Conservation (phyloP, 495 filamentous ascomycete genomes). For the Aspergillus hancockii region DNA sequence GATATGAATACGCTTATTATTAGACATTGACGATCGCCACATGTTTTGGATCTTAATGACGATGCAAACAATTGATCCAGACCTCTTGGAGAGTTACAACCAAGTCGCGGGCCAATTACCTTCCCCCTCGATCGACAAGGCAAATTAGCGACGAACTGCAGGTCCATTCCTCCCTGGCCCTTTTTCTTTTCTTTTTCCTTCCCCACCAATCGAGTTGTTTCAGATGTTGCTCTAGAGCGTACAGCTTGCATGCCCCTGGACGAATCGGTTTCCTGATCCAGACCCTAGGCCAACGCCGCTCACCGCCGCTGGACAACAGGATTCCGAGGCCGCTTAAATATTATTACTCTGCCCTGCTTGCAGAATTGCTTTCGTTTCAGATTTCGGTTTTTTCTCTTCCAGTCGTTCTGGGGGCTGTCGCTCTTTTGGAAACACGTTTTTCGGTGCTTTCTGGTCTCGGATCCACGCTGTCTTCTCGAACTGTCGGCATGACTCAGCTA, state of each 20-base stretch:
- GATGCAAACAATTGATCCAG: slow-evolving; percentile 16
- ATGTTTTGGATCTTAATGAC: slow-evolving; percentile 17
- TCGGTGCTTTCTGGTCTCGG: slow-evolving; percentile 30
- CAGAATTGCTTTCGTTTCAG: slow-evolving; percentile 30
- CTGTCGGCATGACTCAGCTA: slow-evolving; percentile 17
- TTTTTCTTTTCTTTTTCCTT: slow-evolving; percentile 10
- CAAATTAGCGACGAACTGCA: slow-evolving; percentile 14
- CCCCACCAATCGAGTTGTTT: slow-evolving; percentile 27
- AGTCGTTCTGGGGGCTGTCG: slow-evolving; percentile 36
- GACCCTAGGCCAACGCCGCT: slow-evolving; percentile 17
- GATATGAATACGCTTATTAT: slow-evolving; percentile 3
- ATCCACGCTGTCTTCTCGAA: slow-evolving; percentile 37
- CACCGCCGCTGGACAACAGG: slow-evolving; percentile 42
- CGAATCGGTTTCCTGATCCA: slow-evolving; percentile 13
- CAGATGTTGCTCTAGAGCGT: slow-evolving; percentile 23
- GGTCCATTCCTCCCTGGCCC: slow-evolving; percentile 5
- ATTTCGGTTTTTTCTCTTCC: slow-evolving; percentile 32
- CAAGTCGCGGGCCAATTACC: neutral
- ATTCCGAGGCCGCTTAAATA: slow-evolving; percentile 30
- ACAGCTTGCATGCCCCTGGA: slow-evolving; percentile 24
- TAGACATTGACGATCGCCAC: slow-evolving; percentile 19
- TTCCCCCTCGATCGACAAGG: neutral
- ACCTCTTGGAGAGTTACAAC: slow-evolving; percentile 6
- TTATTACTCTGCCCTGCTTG: slow-evolving; percentile 27
- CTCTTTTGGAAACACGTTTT: slow-evolving; percentile 40